These are phyloP conservation scores for Tricharina praecox DNA, from an alignment of 495 filamentous ascomycete genomes.

Conservation along the genomic window DNA sequence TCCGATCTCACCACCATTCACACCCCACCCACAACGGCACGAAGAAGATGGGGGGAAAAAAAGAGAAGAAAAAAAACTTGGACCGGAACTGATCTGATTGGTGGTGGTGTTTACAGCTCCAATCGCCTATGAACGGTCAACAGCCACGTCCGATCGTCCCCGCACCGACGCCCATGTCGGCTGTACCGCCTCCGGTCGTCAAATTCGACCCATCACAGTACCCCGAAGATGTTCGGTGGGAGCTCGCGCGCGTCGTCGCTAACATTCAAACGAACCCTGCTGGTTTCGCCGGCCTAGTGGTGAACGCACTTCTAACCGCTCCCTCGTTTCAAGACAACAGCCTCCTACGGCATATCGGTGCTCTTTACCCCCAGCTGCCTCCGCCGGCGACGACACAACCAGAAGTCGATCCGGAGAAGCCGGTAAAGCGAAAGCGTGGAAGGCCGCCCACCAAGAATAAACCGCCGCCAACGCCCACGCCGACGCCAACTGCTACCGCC, in stretches of 20 bases:
- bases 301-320: slow-evolving; percentile 21
- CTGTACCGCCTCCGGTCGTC: neutral
- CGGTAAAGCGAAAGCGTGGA: slow-evolving; percentile 5
- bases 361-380: slow-evolving; percentile 13
- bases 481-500: neutral
- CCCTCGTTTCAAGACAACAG: slow-evolving; percentile 19
- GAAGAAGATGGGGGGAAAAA: no score
- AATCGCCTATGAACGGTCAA: neutral
- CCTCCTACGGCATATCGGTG: slow-evolving; percentile 21
- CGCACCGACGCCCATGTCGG: neutral
- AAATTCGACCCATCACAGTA: slow-evolving; percentile 19
- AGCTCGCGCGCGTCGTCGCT: slow-evolving; percentile 19
- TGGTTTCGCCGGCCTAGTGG: slow-evolving; percentile 14
- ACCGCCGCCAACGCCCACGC: neutral
- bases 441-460: slow-evolving; percentile 9
- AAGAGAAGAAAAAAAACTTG: no score
- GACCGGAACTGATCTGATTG: no score
- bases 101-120: neutral
- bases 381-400: slow-evolving; percentile 6
- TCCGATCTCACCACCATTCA: no score
- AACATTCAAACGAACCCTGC: slow-evolving; percentile 18
- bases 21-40: no score
- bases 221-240: slow-evolving; percentile 23
- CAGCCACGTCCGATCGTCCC: slow-evolving; percentile 3
- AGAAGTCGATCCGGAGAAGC: slow-evolving; percentile 2